These are phyloP conservation scores for Claviceps pusilla DNA, from an alignment of 2,329 filamentous ascomycete species.

Conservation along the genomic window DNA sequence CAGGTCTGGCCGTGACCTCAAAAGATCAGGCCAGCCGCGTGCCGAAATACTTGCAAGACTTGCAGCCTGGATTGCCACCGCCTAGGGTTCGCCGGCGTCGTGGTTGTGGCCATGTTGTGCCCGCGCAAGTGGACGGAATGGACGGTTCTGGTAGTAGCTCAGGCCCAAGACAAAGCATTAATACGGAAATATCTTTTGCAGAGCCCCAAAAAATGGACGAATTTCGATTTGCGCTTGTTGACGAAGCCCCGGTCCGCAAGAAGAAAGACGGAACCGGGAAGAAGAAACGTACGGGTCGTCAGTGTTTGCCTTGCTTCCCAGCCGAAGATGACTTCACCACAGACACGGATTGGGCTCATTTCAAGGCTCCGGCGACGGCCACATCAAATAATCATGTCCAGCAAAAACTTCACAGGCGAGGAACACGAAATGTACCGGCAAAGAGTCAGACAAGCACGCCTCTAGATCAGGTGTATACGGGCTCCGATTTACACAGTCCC, in stretches of 20 bases:
- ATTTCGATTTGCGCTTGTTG: conserved; percentile 20
- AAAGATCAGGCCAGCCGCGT: conserved; percentile 24
- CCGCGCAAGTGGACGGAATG: conserved; percentile 17
- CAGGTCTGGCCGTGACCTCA: conserved; percentile 42
- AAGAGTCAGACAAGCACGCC: not conserved
- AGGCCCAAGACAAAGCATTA: conserved; percentile 11
- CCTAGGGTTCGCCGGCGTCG: not conserved
- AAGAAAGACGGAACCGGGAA: conserved; percentile 7
- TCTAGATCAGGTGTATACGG: not conserved
- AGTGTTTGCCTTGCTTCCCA: conserved; percentile 18
- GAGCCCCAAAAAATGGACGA: conserved; percentile 16
- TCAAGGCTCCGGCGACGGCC: conserved; percentile 6
- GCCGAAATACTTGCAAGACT: conserved; percentile 7
- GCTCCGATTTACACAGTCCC: conserved; percentile 4
- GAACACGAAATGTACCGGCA: not conserved
- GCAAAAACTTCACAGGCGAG: not conserved
- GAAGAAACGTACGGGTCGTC: conserved; percentile 7
- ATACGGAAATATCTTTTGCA: conserved; percentile 19
- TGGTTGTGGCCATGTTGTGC: not conserved
- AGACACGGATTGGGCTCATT: conserved; percentile 12
- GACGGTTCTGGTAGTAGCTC: conserved; percentile 4
- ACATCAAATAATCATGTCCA: not conserved
- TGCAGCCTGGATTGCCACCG: not conserved
- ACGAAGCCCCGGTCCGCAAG: conserved; percentile 14
- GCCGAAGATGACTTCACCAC: conserved; percentile 11